Percentiles rank a stretch among this genome's conserved stretches.
phyloP scores from a whole-genome alignment of 148 eudicot species.

The Diospyros kaki region DNA sequence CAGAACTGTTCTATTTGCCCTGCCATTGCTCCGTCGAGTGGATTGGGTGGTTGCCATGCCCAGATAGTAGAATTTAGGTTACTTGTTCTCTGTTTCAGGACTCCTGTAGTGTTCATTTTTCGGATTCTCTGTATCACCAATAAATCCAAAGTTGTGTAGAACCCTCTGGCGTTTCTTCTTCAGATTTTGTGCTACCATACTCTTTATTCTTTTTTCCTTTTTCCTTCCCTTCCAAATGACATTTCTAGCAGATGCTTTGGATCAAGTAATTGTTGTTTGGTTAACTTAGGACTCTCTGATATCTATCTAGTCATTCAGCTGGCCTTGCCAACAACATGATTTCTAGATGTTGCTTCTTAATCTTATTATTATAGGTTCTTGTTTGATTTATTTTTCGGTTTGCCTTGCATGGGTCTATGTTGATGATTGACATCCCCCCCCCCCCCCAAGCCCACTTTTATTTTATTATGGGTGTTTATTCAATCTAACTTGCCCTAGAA shows the following conservation, averaged over 20 bases:
- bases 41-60: not conserved
- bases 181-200: not conserved
- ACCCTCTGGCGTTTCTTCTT: not conserved
- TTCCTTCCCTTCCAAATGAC: no score
- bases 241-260: not conserved
- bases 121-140: not conserved
- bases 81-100: not conserved
- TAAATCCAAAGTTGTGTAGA: not conserved
- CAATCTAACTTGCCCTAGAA: no score
- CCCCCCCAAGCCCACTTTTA: no score
- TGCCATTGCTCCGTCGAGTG: not conserved
- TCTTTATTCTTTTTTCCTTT: not conserved
- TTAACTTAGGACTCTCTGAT: not conserved
- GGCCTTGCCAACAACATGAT: no score
- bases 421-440: no score
- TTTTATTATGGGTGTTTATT: no score
- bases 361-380: no score
- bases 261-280: not conserved
- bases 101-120: not conserved
- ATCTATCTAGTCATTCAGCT: no score
- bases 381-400: no score
- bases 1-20: not conserved
- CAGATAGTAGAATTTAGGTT: conserved; percentile 2
- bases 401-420: no score
- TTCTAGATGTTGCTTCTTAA: no score